These are phyloP conservation scores for Boletus semigastroideus DNA, from an alignment of 1,284 basidiomycete species.

Conservation along the genomic window DNA sequence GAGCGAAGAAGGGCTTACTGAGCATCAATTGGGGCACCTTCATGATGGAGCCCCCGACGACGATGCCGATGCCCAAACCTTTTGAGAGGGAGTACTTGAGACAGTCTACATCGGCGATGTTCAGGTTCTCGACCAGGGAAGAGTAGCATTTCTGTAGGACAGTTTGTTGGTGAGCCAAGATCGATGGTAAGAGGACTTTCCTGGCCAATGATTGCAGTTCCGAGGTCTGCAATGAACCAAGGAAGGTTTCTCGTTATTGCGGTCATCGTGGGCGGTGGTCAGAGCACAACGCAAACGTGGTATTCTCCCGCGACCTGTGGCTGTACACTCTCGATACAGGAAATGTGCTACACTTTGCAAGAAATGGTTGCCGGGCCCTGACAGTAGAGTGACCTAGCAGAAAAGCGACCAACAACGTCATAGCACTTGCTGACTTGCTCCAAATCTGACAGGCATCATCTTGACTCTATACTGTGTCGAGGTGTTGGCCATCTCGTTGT, in stretches of 20 bases:
- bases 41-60: slow-evolving; percentile 91
- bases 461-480: slow-evolving; percentile 75
- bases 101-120: slow-evolving; percentile 82
- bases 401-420: background rate
- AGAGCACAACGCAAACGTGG: slow-evolving; percentile 4
- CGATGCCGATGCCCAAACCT: slow-evolving; percentile 89
- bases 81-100: slow-evolving; percentile 93
- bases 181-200: slow-evolving; percentile 39
- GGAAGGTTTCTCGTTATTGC: slow-evolving; percentile 75
- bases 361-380: too few relatives aligned
- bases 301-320: background rate
- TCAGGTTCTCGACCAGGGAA: slow-evolving; percentile 85
- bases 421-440: slow-evolving; percentile 64
- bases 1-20: slow-evolving; percentile 47
- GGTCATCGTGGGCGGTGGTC: slow-evolving; percentile 50
- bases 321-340: too few relatives aligned
- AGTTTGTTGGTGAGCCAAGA: background rate
- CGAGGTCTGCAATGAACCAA: slow-evolving; percentile 78
- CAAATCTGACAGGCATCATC: slow-evolving; percentile 73
- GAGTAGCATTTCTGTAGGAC: slow-evolving; percentile 80
- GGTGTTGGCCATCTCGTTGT: slow-evolving; percentile 76
- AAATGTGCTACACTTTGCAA: too few relatives aligned
- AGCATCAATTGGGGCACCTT: slow-evolving; percentile 88
- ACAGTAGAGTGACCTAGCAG: slow-evolving; percentile 39
- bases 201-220: slow-evolving; percentile 80